A percentile compares a stretch with the other conserved stretches of the same genome.
Evolutionary conservation across 2,329 filamentous ascomycete species (phyloP).

Genomic region (Fusarium sarcochroum): DNA sequence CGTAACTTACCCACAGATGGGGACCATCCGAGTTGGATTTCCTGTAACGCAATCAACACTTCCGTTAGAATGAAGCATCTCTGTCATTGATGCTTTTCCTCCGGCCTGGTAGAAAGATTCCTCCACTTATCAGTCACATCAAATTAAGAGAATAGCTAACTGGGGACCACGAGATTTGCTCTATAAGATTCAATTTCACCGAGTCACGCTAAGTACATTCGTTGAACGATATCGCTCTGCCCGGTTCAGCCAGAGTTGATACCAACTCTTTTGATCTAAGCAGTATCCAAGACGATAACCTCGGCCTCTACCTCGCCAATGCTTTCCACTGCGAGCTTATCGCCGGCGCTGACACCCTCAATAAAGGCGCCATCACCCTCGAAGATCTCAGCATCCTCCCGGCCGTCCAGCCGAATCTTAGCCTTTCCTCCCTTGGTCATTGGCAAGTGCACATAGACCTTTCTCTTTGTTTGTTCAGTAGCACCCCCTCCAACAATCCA

Average conservation of each 20-base stretch:
- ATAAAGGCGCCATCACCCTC: conserved; percentile 90
- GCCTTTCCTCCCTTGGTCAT: conserved; percentile 84
- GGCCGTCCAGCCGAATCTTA: conserved; percentile 76
- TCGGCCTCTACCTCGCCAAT: conserved; percentile 78
- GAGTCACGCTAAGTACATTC: conserved; percentile 31
- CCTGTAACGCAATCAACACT: not conserved
- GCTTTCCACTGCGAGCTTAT: conserved; percentile 75
- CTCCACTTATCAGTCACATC: not conserved
- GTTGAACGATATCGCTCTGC: conserved; percentile 4
- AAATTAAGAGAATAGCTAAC: not conserved
- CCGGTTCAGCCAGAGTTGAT: conserved; percentile 1
- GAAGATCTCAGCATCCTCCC: conserved; percentile 73
- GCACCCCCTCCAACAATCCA: conserved; percentile 78
- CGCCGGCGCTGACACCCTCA: conserved; percentile 73
- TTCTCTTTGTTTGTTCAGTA: conserved; percentile 69
- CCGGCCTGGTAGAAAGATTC: not conserved
- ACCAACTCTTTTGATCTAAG: conserved; percentile 53
- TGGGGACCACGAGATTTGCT: not conserved
- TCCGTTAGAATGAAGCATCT: not conserved
- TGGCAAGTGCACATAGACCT: conserved; percentile 84
- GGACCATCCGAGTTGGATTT: too few relatives aligned
- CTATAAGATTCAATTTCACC: conserved; percentile 12
- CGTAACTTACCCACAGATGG: not conserved
- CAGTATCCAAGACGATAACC: conserved; percentile 76
- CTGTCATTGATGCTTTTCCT: not conserved